Evolutionary conservation across 1,284 basidiomycete species (phyloP), one percentile per base, ranked within the genome.

Genomic region (Puccinia hordei): DNA sequence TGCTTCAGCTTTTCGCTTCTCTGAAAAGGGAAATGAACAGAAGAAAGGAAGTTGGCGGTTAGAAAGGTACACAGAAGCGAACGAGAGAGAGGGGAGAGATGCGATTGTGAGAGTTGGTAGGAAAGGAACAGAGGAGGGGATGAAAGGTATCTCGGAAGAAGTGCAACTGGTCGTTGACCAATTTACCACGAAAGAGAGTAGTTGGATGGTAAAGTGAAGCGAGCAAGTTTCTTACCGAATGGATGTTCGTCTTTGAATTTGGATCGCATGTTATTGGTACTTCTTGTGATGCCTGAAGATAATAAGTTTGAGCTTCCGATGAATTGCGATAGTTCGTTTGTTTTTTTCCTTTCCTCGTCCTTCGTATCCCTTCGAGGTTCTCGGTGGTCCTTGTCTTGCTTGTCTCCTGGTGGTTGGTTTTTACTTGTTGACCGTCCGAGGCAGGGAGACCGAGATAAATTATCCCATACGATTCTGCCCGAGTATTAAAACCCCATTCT

Each of bases 231-330:
- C 73, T 27, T 41, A 79, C 77, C 77, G 86, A 98, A 99, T 81
- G 95, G 93, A 87, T 99, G 97, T 88, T 99, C 97, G 87, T 98
- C 96, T 91, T 99, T 99, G 90, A 99, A 99, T 89, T 98, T 97
- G 86, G 95, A 96, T 86, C 95, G 91, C 92, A 98, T 79, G 15
- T 61, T 72, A 9, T 38, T 38, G 63, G 17, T 66, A 15, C 15
- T 27, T 61, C 33, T 57, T 22, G 27, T 13, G 57, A 17, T 38
- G 38, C 12, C 38, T 12, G 4, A 12, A 41, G 38, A 41, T 41
- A 12, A 4, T 41, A 41, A 41, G 38, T 12, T 12, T 41, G 38
- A 41, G 38, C 12, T 41, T 41, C 38, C 12, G 38, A n/a, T n/a
- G n/a, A n/a, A n/a, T n/a, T n/a, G n/a, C n/a, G 38, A 41, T 41